A percentile compares a stretch with the other conserved stretches of the same genome.
These are phyloP conservation scores for Penicillium canescens DNA, from an alignment of 495 filamentous ascomycete species.

Conservation along the genomic window DNA sequence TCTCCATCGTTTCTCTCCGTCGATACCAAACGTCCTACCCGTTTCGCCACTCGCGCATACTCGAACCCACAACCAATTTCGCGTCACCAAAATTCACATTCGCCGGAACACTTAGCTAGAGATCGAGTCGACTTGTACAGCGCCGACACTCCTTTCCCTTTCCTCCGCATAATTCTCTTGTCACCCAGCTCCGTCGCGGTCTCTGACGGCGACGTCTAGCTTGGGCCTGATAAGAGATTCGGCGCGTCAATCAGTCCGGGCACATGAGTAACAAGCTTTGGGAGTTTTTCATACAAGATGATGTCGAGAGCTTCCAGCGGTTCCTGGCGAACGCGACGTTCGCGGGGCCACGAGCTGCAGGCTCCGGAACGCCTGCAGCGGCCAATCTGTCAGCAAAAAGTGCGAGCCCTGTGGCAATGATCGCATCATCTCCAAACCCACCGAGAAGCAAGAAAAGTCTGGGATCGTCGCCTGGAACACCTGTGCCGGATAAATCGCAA, in stretches of 20 bases:
- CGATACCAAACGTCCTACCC: conserved; percentile 3
- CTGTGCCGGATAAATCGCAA: conserved; percentile 25
- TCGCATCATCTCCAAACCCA: conserved; percentile 49
- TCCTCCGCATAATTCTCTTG: conserved; percentile 36
- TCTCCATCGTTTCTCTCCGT: neutral
- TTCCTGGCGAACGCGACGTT: conserved; percentile 67
- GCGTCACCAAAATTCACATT: conserved; percentile 11
- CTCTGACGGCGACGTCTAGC: conserved; percentile 79
- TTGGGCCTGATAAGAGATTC: conserved; percentile 63
- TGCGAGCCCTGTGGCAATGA: conserved; percentile 49
- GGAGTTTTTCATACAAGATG: conserved; percentile 94
- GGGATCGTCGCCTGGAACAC: conserved; percentile 31
- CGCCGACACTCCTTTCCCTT: conserved; percentile 11
- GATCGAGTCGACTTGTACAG: conserved; percentile 15
- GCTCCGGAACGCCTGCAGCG: conserved; percentile 22
- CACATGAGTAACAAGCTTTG: conserved; percentile 97
- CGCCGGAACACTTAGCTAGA: neutral
- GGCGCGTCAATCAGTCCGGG: conserved; percentile 42
- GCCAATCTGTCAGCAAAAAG: conserved; percentile 28
- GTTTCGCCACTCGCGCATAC: conserved; percentile 21
- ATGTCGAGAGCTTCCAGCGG: conserved; percentile 87
- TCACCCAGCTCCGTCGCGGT: conserved; percentile 71
- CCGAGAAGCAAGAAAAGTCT: conserved; percentile 41
- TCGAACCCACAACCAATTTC: conserved; percentile 21
- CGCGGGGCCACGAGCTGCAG: conserved; percentile 35